Evolutionary conservation across 257 asterid genomes (phyloP), one percentile per base, ranked within the genome.

Genomic region (Primulina huaijiensis): DNA sequence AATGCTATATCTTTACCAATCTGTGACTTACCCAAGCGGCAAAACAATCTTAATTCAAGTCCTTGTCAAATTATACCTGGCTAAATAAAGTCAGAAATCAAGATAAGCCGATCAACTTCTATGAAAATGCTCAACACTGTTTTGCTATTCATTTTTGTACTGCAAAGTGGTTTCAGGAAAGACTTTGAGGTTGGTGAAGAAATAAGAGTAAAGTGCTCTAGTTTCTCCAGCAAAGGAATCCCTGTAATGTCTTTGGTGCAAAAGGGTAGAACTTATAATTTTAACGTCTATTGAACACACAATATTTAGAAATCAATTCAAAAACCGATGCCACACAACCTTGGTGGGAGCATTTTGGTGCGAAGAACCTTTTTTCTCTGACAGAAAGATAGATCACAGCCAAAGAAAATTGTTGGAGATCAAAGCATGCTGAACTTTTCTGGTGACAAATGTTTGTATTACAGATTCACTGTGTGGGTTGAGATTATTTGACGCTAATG

Each of bases 151-250:
- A 19, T 16, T 30, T 65, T 72, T 72, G 35, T 23, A 61, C 40
- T 80, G 84, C 86, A 94, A 96, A 59, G 33, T 67, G 91, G 80
- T 76, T 64, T 66, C 4, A 29, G 50, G 70, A 80, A 74, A 77
- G 83, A 86, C 56, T 94, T 86, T 69, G 80, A 62, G 72, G 81
- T 87, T 16, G 97, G 99, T 8, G 96, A 94, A 53, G 85, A 82
- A 81, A 60, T 94, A 63, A 79, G 19, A 40, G 96, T 89, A 57
- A 84, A 77, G 78, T 91, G 97, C 73, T 69, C 79, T 31, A 89
- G 97, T 75, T 94, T 94, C 86, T 87, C 96, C 7, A 78, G 75
- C 84, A 91, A 88, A 82, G 97, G 99, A 70, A 74, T 90, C 75
- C 99, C 99, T 17, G 89, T 94, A 55, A 75, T 90, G 87, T 73